These are phyloP conservation scores for Fusarium sp. DNA, from an alignment of 2,329 filamentous ascomycete genomes.

Conservation along the genomic window DNA sequence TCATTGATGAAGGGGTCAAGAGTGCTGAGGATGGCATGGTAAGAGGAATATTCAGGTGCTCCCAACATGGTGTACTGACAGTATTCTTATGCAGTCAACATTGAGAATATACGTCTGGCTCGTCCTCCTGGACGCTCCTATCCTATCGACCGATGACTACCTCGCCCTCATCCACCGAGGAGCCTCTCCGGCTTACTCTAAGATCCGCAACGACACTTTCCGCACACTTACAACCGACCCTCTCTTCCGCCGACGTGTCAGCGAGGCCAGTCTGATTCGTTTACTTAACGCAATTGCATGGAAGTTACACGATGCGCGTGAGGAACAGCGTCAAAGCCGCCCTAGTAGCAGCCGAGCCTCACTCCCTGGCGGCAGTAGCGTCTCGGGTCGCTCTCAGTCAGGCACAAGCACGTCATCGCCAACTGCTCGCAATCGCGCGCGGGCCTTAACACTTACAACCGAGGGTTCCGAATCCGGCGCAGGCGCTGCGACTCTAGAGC, in stretches of 20 bases:
- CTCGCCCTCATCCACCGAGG: constrained; percentile 91
- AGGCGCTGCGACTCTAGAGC: constrained; percentile 66
- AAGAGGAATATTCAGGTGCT: constrained; percentile 40
- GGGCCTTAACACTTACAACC: constrained; percentile 70
- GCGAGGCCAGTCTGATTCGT: constrained; percentile 93
- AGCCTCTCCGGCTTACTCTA: constrained; percentile 92
- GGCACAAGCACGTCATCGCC: constrained; percentile 57
- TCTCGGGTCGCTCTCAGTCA: constrained; percentile 51
- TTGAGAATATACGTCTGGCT: constrained; percentile 97
- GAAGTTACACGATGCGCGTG: constrained; percentile 85
- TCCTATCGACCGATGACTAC: constrained; percentile 88
- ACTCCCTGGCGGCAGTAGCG: constrained; percentile 49
- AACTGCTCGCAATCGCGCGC: constrained; percentile 62
- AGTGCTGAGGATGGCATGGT: constrained; percentile 87
- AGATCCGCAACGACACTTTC: constrained; percentile 98
- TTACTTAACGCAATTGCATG: constrained; percentile 95
- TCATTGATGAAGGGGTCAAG: constrained; percentile 80
- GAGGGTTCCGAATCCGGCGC: constrained; percentile 71
- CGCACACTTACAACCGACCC: constrained; percentile 96
- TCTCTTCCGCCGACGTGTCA: constrained; percentile 94
- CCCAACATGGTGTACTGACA: constrained; percentile 2
- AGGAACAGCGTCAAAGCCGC: constrained; percentile 57
- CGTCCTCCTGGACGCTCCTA: constrained; percentile 87
- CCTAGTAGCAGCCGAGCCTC: constrained; percentile 54
- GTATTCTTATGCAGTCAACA: constrained; percentile 72